Evolutionary conservation across 176 grass and related monocot species (phyloP).

Genomic region (Oryza australiensis): DNA sequence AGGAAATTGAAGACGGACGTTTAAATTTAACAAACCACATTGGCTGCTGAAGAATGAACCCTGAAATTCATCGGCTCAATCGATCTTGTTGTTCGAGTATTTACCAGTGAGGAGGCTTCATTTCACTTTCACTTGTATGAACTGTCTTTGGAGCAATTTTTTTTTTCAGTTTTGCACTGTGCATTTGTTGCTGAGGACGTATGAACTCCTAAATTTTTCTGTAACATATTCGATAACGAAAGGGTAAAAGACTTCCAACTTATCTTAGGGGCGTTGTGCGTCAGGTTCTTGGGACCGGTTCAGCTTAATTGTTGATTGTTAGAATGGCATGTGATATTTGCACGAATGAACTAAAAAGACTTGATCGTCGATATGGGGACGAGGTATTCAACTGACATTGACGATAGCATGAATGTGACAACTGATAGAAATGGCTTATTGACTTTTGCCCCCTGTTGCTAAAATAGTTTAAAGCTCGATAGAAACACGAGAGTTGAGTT

Average conservation of each 20-base stretch:
- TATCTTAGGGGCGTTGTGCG: not conserved
- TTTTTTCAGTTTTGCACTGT: not conserved
- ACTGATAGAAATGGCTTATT: not conserved
- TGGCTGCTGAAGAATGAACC: conserved; percentile 22
- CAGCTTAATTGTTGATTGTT: not conserved
- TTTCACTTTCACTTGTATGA: conserved; percentile 16
- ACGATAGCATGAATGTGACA: no score
- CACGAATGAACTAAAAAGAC: not conserved
- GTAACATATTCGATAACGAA: not conserved
- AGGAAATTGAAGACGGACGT: not conserved
- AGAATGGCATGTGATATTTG: not conserved
- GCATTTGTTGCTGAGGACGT: not conserved
- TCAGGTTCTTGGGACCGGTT: not conserved
- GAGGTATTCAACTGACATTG: not conserved
- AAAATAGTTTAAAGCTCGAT: not conserved
- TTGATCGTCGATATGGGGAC: not conserved
- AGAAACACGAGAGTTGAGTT: not conserved
- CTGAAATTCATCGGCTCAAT: not conserved
- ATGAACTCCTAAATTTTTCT: not conserved
- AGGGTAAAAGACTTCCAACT: not conserved
- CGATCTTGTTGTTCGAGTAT: not conserved
- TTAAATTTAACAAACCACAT: conserved; percentile 5
- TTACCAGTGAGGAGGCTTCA: conserved; percentile 19
- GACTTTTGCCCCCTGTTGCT: not conserved
- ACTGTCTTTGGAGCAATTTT: not conserved